Percentiles rank a stretch among this genome's conserved stretches.
These are phyloP conservation scores for Nevesoporus exiguus DNA, from an alignment of 768 basidiomycete genomes.

Conservation along the genomic window DNA sequence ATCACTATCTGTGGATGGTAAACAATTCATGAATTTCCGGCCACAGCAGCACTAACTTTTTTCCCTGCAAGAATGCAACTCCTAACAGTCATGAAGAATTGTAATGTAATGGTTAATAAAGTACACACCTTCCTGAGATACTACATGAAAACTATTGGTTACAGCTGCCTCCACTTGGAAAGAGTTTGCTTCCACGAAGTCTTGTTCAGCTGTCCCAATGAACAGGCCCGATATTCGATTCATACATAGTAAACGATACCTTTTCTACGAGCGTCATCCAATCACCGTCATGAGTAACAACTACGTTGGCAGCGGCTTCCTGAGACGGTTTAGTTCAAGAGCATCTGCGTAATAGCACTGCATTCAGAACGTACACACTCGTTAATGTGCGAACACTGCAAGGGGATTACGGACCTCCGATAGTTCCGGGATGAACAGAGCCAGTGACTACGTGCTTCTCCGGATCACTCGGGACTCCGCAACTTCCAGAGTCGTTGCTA, in stretches of 20 bases:
- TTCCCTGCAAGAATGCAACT: background rate
- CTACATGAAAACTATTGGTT: background rate
- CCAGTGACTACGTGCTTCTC: background rate
- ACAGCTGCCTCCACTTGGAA: background rate
- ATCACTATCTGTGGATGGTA: background rate
- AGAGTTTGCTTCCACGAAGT: background rate
- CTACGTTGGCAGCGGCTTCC: background rate
- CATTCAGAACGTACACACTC: background rate
- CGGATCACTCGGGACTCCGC: background rate
- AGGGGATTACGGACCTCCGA: background rate
- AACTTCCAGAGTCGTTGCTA: background rate
- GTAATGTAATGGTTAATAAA: background rate
- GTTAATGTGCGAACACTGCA: background rate
- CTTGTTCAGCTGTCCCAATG: background rate
- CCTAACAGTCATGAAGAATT: background rate
- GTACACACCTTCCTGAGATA: background rate
- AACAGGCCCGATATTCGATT: background rate
- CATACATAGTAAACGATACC: background rate
- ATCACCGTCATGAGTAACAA: slow-evolving; percentile 2
- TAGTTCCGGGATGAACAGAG: background rate
- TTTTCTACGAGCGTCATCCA: slow-evolving; percentile 8
- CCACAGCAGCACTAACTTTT: background rate
- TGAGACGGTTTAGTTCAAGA: background rate
- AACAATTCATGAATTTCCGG: background rate
- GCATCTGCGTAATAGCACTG: background rate